Conservation (phyloP, 331 rosid genomes). For the Malus hybrid region DNA sequence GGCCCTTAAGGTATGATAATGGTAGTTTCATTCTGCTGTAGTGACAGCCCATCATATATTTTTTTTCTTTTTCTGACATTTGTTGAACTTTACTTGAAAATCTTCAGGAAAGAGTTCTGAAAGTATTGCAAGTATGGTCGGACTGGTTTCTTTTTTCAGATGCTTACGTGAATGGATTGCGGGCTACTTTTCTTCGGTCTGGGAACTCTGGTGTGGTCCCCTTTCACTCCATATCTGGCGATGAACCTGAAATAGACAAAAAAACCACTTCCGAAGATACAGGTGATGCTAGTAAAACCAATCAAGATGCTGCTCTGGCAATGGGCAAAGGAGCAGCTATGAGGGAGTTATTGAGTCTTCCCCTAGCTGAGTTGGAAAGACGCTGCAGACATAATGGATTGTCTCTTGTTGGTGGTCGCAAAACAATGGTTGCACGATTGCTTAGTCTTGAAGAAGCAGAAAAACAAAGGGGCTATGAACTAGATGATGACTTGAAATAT, state of each 20-base stretch:
- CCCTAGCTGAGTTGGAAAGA: slow-evolving; percentile 84
- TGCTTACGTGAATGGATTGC: slow-evolving; percentile 89
- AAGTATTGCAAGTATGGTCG: slow-evolving; percentile 97
- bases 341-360: slow-evolving; percentile 81
- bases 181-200: slow-evolving; percentile 87
- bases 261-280: slow-evolving; percentile 53
- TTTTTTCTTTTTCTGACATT: not conserved
- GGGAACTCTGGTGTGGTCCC: slow-evolving; percentile 84
- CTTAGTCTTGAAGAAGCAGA: slow-evolving; percentile 97
- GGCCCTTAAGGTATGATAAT: slow-evolving; percentile 77
- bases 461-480: slow-evolving; percentile 75
- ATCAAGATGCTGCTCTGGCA: slow-evolving; percentile 91
- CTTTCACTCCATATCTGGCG: slow-evolving; percentile 87
- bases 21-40: slow-evolving; percentile 5
- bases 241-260: slow-evolving; percentile 83
- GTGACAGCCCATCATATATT: not conserved
- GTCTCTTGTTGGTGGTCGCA: slow-evolving; percentile 96
- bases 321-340: slow-evolving; percentile 97
- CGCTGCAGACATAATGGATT: slow-evolving; percentile 97
- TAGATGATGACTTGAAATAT: slow-evolving; percentile 81
- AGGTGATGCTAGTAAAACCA: slow-evolving; percentile 47
- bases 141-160: slow-evolving; percentile 99
- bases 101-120: slow-evolving; percentile 83
- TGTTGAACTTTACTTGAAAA: slow-evolving; percentile 14
- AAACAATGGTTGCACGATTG: slow-evolving; percentile 90